phyloP scores from a whole-genome alignment of 441 rosid species.

The Syzygium malaccense region DNA sequence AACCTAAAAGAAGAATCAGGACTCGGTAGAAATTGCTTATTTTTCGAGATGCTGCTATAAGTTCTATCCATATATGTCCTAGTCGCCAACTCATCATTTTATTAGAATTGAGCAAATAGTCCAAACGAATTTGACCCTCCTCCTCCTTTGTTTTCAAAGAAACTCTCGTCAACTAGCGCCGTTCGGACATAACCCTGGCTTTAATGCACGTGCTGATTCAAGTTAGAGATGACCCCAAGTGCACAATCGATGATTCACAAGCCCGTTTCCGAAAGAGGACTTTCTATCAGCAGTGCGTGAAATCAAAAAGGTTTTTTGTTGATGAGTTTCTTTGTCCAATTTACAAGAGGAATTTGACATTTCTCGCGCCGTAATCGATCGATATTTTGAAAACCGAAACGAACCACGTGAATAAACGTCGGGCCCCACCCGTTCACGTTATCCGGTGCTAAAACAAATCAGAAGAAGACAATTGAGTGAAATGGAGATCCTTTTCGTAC shows the following conservation, averaged over 20 bases:
- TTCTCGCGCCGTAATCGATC: neutral
- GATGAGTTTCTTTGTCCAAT: rapidly evolving
- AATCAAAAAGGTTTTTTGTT: rapidly evolving
- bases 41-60: no score
- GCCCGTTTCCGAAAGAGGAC: rapidly evolving
- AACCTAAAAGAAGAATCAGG: no score
- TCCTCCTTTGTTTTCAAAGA: no score
- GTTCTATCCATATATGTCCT: no score
- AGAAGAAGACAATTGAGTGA: neutral
- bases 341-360: neutral
- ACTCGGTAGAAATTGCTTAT: no score
- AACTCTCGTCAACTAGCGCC: no score
- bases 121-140: no score
- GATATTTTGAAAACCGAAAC: neutral
- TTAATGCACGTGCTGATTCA: no score
- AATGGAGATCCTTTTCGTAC: neutral
- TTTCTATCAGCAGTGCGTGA: rapidly evolving
- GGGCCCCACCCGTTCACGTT: neutral
- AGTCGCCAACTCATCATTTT: no score
- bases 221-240: neutral
- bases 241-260: neutral
- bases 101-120: no score
- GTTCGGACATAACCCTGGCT: no score
- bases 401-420: neutral
- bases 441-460: neutral